Base-by-base conservation (phyloP, 192 early-diverging fungal species). In the Coemansia sp. region DNA sequence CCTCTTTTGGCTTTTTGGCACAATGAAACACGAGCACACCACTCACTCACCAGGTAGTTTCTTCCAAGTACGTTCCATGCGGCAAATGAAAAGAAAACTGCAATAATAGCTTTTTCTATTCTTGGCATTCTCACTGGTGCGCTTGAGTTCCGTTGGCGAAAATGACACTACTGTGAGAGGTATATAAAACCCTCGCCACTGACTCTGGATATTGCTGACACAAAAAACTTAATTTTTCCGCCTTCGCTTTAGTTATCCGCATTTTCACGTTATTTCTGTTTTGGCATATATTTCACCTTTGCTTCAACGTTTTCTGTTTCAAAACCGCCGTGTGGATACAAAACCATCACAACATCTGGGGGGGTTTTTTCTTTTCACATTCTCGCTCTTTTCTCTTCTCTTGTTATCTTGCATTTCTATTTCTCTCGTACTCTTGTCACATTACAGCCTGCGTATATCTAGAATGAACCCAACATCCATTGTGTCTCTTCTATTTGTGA, bases 61-160 rank as follows among this genome's bases (percentile, higher is more conserved):
- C 13, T 57, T 57, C 55, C 30, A 57, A 57, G 25, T 15, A 57
- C 29, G 16, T 57, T 57, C 55, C 55, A 57, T 57, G 55, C 15
- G 16, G 55, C 18, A 7, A n/a, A n/a, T n/a, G n/a, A 33, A 57
- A 33, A 23, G 10, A 10, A 48, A 60, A 2, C 18, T 42, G 8
- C 46, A 53, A 53, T 28, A 53, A 28, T 16, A 7, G 30, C 2
- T 33, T 9, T 6, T 57, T 31, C 30, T 33, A 31, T 57, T 57
- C 55, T 57, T 57, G 55, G 55, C 55, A 21, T 21, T 57, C 18
- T 33, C 31, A 9, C 7, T 33, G n/a, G 26, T 7, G 12, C 18
- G n/a, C n/a, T n/a, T n/a, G n/a, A n/a, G 40, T 43, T 43, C 40
- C 40, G 40, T 43, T 7, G 12, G 13, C 15, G 35, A 37, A 4